Evolutionary conservation across 2,329 filamentous ascomycete species (phyloP), one percentile per base, ranked within the genome.

Genomic region (Plectosphaerella plurivora): DNA sequence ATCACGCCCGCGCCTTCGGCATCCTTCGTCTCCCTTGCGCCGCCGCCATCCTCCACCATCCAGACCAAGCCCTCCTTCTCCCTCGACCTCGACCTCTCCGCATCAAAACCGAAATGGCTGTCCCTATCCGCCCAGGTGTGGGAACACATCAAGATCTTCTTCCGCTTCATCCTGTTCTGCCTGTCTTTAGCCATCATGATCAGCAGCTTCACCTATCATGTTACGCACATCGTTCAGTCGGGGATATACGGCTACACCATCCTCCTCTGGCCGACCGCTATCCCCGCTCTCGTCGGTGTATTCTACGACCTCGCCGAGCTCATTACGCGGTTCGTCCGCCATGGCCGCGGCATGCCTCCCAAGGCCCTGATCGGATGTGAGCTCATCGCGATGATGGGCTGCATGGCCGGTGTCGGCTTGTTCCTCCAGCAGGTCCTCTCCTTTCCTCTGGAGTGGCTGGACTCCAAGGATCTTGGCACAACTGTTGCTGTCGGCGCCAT

Each of bases 331-430:
- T 57, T 58, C 36, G 53, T 53, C 15, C 61, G 60, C 6, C 55
- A 55, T 20, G 59, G 58, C 28, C 55, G 55, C 39, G 64, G 63
- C 51, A 54, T 66, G 47, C 53, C 58, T 11, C 54, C 63, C 11
- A 63, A 59, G 15, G 62, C 59, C 5, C 63, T 63, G 16, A 62
- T 66, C 39, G 60, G 74, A 10, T 63, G 72, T 45, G 74, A 77
- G 61, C 74, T 77, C 54, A 73, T 78, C 50, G 74, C 63, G 11
- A 68, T 77, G 25, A 73, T 76, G 61, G 70, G 72, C 57, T 72
- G 58, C 14, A 56, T 62, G 49, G 49, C 42, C 35, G 57, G 54
- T 39, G 49, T 44, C n/a, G 41, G 15, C 15, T 11, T 44, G n/a
- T 44, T 33, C 7, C 28, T 61, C 12, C 63, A 66, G 41, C 55